Base-by-base conservation (phyloP, 768 basidiomycete genomes). In the Candolleomyces aberdarensis region DNA sequence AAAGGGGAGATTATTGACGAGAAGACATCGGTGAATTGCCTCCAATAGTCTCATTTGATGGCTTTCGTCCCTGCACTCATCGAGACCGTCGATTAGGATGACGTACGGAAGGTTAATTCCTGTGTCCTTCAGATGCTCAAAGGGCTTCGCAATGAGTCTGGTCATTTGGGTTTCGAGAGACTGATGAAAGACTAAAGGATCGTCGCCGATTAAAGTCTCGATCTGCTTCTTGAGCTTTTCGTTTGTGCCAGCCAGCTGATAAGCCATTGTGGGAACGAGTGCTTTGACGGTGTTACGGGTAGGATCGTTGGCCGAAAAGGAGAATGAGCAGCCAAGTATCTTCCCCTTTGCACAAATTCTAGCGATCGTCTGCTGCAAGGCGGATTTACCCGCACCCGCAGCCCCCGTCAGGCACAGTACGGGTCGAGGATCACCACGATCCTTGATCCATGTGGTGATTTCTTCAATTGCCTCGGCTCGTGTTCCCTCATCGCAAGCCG, bases 11-110 rank as follows among this genome's bases (percentile, higher is more conserved):
- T 19, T 31, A 5, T 22, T 17, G 26, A 22, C 32, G 8, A 29
- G n/a, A 15, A 49, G 13, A 26, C 48, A 48, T 1, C 52, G 10
- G 3, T n/a, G 32, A 5, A 59, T n/a, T 3, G 32, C 31, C 4
- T 1, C 8, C 7, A 59, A 32, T 13, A 59, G 3, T 26, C 40
- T 47, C 3, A 1, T n/a, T n/a, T 59, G 58, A 9, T 13, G 58
- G n/a, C n/a, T 36, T 9, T 20, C 36, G n/a, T 20, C 36, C 9
- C 50, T 11, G 29, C 58, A 59, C 31, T 59, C 58, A 31, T 59
- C 58, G 5, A 59, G 19, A 5, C 58, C 58, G 22, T 59, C 58
- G 36, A 59, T 52, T 40, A 59, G 14, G n/a, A 59, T 59, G 19
- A 22, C 49, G 10, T 40, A 39, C 10, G 58, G 48, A 10, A 31